phyloP scores from a whole-genome alignment of 441 rosid genomes.

The Euphorbia schlechtendalii region DNA sequence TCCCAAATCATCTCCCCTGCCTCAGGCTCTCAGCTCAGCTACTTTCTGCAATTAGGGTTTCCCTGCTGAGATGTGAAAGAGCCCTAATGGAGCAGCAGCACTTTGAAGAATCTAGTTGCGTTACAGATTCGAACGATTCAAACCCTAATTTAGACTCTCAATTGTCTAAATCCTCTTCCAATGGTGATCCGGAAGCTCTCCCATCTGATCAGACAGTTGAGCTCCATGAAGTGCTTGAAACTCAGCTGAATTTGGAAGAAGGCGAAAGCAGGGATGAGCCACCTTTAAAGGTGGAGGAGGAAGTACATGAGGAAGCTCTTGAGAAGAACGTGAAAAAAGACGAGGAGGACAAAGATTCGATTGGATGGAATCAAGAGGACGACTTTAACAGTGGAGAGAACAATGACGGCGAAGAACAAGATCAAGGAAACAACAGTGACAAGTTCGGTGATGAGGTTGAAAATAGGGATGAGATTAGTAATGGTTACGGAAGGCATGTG shows the following conservation, averaged over 20 bases:
- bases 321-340: slow-evolving; percentile 11
- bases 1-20: background rate
- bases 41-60: slow-evolving; percentile 30
- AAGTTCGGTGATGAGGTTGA: slow-evolving; percentile 23
- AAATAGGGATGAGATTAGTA: slow-evolving; percentile 22
- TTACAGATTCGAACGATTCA: slow-evolving; percentile 1
- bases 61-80: slow-evolving; percentile 25
- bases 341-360: slow-evolving; percentile 18
- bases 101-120: slow-evolving; percentile 14
- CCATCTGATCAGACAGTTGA: slow-evolving; percentile 20
- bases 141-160: slow-evolving; percentile 16
- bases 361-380: slow-evolving; percentile 13
- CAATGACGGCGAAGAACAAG: slow-evolving; percentile 15
- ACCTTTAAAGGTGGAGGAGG: background rate
- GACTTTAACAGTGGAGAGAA: slow-evolving; percentile 18
- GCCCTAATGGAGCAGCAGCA: slow-evolving; percentile 23
- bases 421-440: slow-evolving; percentile 14
- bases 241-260: slow-evolving; percentile 16
- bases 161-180: slow-evolving; percentile 2
- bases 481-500: slow-evolving; percentile 21
- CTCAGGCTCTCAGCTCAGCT: background rate
- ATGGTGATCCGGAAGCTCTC: slow-evolving; percentile 16
- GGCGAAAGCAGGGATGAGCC: background rate
- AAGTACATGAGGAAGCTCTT: background rate
- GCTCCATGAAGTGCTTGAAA: slow-evolving; percentile 15